phyloP scores from a whole-genome alignment of 2,329 filamentous ascomycete genomes.

The Fusarium sambucinum region DNA sequence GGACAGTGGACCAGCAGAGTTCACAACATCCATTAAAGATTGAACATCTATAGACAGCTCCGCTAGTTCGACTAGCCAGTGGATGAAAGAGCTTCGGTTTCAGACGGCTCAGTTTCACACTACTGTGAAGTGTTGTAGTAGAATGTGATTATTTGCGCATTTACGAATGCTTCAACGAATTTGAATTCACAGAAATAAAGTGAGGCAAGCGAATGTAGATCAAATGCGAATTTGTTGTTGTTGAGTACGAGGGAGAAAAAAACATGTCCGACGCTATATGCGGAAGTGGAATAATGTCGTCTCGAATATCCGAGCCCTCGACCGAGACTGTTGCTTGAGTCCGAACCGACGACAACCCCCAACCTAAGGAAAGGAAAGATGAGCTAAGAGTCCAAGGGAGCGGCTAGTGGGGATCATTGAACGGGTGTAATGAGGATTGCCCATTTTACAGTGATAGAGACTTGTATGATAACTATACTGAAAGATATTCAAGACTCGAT shows the following conservation, averaged over 20 bases:
- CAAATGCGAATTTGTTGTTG: neutral
- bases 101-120: conserved; percentile 24
- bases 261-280: conserved; percentile 14
- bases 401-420: conserved; percentile 10
- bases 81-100: conserved; percentile 15
- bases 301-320: conserved; percentile 35
- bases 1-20: neutral
- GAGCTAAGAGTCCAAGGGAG: neutral
- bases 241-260: neutral
- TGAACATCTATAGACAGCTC: conserved; percentile 2
- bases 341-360: conserved; percentile 29
- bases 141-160: conserved; percentile 16
- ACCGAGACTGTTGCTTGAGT: conserved; percentile 15
- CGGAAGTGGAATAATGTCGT: conserved; percentile 8
- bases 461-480: neutral
- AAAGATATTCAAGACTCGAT: neutral
- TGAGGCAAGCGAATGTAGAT: conserved; percentile 16
- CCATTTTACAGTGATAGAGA: conserved; percentile 3
- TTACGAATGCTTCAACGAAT: conserved; percentile 4
- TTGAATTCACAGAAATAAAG: neutral
- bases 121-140: neutral
- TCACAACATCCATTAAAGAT: neutral
- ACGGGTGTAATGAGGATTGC: neutral
- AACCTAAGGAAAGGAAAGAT: conserved; percentile 1
- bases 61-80: conserved; percentile 21